Base-by-base conservation (phyloP, 768 basidiomycete species). In the Rhizopogon rudus region DNA sequence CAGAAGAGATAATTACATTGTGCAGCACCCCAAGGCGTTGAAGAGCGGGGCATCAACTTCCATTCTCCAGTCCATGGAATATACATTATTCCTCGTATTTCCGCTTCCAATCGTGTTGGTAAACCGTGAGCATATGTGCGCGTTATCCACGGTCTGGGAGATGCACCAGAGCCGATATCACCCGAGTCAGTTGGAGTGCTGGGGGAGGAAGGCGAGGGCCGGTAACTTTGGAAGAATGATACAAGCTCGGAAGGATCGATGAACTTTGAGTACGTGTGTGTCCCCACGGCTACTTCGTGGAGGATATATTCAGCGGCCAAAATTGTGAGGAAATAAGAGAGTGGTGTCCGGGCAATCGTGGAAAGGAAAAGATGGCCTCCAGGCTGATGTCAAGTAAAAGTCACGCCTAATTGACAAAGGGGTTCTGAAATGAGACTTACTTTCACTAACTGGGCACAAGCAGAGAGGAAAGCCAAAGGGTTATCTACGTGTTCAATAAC, bases 401-500 rank as follows among this genome's bases (percentile, higher is more conserved):
- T 41, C 35, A 42, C 31, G 44, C 13, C 2, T 3, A 10, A 12
- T 14, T 2, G 28, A 9, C 22, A n/a, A 33, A 5, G 7, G 7
- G 17, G 20, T 29, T n/a, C 20, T 25, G 49, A 33, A 14, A 35
- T 43, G 39, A 25, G 40, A 66, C 81, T 41, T 59, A 93, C 95
- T 75, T 97, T 98, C 61, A 96, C 82, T 31, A 98, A 80, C 55
- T 87, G 78, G 0, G 89, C 89, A 60, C 93, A 88, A 40, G 87
- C 83, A 29, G 81, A 75, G 48, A 99, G 78, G 69, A 99, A 99
- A 6, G 79, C 77, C 6, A 82, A 77, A 1, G 97, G 95, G 64
- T 96, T 87, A 66, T 97, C 91, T 50, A 99, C 97, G 65, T 99
- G 97, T 73, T 99, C 97, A 31, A 99, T 67, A 7, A 99, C 96